Conservation (phyloP, 495 filamentous ascomycete genomes). For the Aspergillus incahuasiensis region DNA sequence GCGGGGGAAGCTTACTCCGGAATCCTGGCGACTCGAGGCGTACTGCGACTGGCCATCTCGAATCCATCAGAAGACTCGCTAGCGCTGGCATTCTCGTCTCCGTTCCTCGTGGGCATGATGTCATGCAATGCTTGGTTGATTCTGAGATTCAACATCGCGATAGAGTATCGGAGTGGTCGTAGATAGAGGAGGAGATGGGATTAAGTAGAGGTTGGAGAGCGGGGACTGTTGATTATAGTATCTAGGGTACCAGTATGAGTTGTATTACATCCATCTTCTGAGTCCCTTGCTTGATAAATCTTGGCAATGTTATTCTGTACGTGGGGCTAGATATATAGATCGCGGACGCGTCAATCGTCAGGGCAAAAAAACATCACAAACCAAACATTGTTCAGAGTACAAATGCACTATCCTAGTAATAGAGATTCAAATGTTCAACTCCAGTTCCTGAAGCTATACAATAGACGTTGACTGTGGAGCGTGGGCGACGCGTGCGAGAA, state of each 20-base stretch:
- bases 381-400: no score
- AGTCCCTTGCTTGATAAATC: no score
- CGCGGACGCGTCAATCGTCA: not conserved
- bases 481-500: constrained; percentile 3
- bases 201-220: no score
- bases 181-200: no score
- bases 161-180: not conserved
- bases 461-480: constrained; percentile 1
- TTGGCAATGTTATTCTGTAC: not conserved
- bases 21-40: not conserved
- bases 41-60: not conserved
- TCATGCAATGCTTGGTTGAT: not conserved
- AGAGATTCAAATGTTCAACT: not conserved
- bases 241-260: no score
- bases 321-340: not conserved
- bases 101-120: not conserved
- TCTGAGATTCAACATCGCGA: no score
- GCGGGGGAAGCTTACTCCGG: constrained; percentile 10
- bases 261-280: no score
- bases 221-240: no score
- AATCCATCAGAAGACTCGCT: not conserved
- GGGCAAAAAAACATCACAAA: not conserved
- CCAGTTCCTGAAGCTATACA: not conserved
- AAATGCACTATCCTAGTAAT: no score
- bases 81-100: not conserved